Conservation (phyloP, 805 yeast genomes). For the Spencermartinsiella europaea region DNA sequence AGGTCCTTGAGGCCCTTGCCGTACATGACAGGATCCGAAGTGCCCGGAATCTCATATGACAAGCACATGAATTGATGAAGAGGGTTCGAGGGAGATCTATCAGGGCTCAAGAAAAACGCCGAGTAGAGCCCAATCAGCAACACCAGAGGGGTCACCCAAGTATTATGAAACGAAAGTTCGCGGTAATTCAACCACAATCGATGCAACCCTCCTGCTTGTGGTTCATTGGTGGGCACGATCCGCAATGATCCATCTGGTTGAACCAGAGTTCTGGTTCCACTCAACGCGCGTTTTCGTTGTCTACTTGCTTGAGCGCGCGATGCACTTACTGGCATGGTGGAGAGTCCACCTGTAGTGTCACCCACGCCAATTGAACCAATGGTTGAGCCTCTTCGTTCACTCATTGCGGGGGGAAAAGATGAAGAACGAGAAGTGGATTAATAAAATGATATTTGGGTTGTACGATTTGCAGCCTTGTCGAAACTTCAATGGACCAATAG, state of each 20-base stretch:
- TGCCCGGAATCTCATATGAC: constrained; percentile 61
- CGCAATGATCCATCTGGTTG: constrained; percentile 4
- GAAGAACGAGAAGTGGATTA: too few relatives aligned
- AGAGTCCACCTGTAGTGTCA: constrained; percentile 61
- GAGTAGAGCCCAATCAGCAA: constrained; percentile 40
- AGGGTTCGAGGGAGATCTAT: constrained; percentile 54
- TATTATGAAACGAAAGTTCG: constrained; percentile 51
- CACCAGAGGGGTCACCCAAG: constrained; percentile 69
- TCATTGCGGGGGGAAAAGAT: too few relatives aligned
- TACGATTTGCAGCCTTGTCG: too few relatives aligned
- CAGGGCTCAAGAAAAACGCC: constrained; percentile 43
- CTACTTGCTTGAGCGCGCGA: constrained; percentile 38
- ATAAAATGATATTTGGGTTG: too few relatives aligned
- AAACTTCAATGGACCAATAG: too few relatives aligned
- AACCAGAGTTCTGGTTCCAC: constrained; percentile 12
- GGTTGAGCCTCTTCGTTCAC: constrained; percentile 51
- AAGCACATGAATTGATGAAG: constrained; percentile 59
- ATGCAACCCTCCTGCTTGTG: constrained; percentile 4
- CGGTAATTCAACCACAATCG: constrained; percentile 51
- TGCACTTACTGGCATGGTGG: constrained; percentile 55
- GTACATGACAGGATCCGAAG: constrained; percentile 44
- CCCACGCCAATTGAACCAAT: constrained; percentile 74
- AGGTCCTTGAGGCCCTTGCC: constrained; percentile 87
- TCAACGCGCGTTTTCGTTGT: constrained; percentile 33
- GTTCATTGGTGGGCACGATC: constrained; percentile 2